phyloP scores from a whole-genome alignment of 2,329 filamentous ascomycete species.

The Zasmidium cellare region DNA sequence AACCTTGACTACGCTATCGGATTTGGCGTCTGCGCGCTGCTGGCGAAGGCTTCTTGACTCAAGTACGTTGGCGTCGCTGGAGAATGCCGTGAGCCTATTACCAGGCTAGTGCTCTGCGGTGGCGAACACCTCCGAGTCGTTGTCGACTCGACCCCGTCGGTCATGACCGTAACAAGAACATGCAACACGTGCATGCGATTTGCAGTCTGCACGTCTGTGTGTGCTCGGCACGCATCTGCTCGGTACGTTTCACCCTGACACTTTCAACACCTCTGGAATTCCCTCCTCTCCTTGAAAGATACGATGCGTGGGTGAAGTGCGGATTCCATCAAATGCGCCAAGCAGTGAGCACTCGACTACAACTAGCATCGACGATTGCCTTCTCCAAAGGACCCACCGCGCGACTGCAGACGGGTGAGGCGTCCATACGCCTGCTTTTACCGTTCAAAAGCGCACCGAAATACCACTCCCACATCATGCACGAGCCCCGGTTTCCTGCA shows the following conservation, averaged over 20 bases:
- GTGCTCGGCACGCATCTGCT: neutral
- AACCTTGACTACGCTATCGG: slow-evolving; percentile 15
- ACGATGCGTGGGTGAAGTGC: no score
- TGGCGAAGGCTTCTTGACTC: slow-evolving; percentile 4
- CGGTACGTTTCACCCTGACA: neutral
- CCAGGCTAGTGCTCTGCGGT: neutral
- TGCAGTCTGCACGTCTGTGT: neutral
- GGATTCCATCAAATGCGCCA: no score
- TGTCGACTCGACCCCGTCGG: slow-evolving; percentile 5
- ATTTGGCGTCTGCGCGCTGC: slow-evolving; percentile 10
- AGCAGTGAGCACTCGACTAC: neutral
- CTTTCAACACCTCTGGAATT: neutral
- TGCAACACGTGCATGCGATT: slow-evolving; percentile 19
- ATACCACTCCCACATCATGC: neutral
- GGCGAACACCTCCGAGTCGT: neutral
- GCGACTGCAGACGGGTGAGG: neutral
- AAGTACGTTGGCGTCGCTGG: slow-evolving; percentile 3
- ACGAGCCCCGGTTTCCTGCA: slow-evolving; percentile 1
- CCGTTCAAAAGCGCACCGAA: neutral
- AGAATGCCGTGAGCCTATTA: slow-evolving; percentile 6
- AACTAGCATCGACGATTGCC: neutral
- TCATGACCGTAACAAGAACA: slow-evolving; percentile 4
- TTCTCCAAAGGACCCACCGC: neutral
- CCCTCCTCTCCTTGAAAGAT: neutral
- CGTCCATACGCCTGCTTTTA: neutral